Evolutionary conservation across 75 land plant species (phyloP).

Genomic region (Sequoia sempervirens): DNA sequence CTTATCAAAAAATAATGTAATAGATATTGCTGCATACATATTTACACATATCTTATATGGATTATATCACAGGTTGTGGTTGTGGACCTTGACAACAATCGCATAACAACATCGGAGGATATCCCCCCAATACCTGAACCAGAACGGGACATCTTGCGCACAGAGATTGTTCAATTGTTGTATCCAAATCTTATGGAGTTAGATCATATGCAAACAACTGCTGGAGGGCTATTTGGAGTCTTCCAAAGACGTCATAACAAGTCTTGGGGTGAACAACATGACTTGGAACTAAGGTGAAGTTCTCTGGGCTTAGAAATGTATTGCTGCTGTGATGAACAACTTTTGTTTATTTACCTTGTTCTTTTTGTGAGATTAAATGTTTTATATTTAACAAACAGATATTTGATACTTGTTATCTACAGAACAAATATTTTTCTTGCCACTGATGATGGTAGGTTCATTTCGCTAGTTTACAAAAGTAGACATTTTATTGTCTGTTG

Average conservation of each 20-base stretch:
- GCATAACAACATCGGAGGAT: conserved; percentile 58
- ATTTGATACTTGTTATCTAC: background rate
- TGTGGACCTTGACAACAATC: conserved; percentile 86
- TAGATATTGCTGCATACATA: background rate
- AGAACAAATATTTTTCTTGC: background rate
- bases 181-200: conserved; percentile 78
- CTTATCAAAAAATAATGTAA: background rate
- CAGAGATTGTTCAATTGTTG: conserved; percentile 62
- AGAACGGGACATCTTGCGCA: conserved; percentile 54
- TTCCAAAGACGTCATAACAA: conserved; percentile 39
- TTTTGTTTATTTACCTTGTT: background rate
- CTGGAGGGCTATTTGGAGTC: conserved; percentile 27
- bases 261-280: conserved; percentile 81
- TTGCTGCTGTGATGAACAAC: background rate
- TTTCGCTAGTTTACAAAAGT: background rate
- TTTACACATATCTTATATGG: background rate
- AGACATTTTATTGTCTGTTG: background rate
- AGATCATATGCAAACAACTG: conserved; percentile 51
- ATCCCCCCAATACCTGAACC: conserved; percentile 86
- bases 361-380: background rate
- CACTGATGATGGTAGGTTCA: background rate
- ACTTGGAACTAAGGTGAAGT: conserved; percentile 77
- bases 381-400: background rate
- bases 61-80: conserved; percentile 69
- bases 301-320: conserved; percentile 6